These are phyloP conservation scores for Lagerstroemia speciosa DNA, from an alignment of 345 rosid genomes.

Conservation along the genomic window DNA sequence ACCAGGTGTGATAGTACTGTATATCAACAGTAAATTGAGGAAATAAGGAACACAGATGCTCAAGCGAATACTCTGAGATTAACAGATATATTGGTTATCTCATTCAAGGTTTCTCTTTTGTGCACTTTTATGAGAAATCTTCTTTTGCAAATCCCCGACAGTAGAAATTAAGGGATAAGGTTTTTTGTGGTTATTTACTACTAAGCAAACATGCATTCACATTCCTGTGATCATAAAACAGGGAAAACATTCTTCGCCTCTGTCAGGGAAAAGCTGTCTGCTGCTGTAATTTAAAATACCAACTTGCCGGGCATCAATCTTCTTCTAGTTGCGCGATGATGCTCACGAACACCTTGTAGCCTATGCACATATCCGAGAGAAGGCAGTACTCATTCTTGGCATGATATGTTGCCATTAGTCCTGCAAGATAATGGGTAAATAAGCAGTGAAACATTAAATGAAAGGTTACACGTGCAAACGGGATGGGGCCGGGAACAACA, in stretches of 20 bases:
- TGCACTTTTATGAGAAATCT: neutral
- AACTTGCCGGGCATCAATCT: constrained; percentile 17
- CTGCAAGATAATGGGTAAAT: constrained; percentile 26
- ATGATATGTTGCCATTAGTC: constrained; percentile 91
- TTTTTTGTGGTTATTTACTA: neutral
- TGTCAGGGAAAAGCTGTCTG: neutral
- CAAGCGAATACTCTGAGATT: neutral
- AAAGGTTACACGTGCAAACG: neutral
- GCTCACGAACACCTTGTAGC: constrained; percentile 60
- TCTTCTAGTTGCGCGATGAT: constrained; percentile 76
- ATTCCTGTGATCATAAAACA: neutral
- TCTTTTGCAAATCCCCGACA: neutral
- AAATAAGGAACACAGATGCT: neutral
- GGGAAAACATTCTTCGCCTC: neutral
- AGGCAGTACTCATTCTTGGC: constrained; percentile 96
- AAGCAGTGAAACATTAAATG: neutral
- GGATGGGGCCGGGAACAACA: neutral
- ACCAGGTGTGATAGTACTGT: neutral
- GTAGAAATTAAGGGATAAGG: neutral
- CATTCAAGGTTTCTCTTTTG: neutral
- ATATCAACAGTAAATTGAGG: neutral
- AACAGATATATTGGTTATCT: neutral
- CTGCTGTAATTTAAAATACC: neutral
- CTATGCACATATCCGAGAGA: constrained; percentile 87
- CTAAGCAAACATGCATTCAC: neutral